These are phyloP conservation scores for Acanthochlamys bracteata DNA, from an alignment of 106 monocot genomes.

Conservation along the genomic window DNA sequence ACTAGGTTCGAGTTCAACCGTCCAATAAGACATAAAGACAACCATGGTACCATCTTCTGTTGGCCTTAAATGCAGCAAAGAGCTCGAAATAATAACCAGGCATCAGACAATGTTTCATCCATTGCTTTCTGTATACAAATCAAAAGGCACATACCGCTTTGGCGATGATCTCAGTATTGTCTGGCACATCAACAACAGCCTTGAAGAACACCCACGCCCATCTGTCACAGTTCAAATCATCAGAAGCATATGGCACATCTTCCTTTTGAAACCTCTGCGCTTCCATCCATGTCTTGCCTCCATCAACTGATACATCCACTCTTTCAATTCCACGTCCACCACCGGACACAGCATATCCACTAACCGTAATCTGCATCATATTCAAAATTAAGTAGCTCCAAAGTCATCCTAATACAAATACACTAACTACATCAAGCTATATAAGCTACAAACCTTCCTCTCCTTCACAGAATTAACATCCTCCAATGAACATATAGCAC, in stretches of 20 bases:
- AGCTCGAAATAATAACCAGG: too few species aligned
- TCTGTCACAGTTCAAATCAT: slow-evolving; percentile 43
- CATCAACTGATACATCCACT: slow-evolving; percentile 78
- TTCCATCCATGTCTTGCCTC: slow-evolving; percentile 68
- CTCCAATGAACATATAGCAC: slow-evolving; percentile 87
- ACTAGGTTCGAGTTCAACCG: too few species aligned
- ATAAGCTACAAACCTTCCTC: slow-evolving; percentile 41
- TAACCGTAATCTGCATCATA: slow-evolving; percentile 32
- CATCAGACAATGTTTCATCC: too few species aligned
- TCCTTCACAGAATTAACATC: slow-evolving; percentile 46
- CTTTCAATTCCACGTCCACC: slow-evolving; percentile 95
- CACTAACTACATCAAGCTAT: too few species aligned
- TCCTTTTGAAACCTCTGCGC: slow-evolving; percentile 44
- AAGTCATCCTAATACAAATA: too few species aligned
- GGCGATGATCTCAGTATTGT: slow-evolving; percentile 51
- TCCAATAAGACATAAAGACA: too few species aligned
- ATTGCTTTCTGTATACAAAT: too few species aligned
- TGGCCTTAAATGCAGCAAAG: too few species aligned
- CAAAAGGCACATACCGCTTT: slow-evolving; percentile 52
- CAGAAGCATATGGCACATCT: slow-evolving; percentile 30
- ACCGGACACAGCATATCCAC: slow-evolving; percentile 77
- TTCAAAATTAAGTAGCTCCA: too few species aligned
- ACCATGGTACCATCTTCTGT: too few species aligned
- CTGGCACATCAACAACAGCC: slow-evolving; percentile 41
- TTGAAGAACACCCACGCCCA: slow-evolving; percentile 79